Conservation (phyloP, 108 stramenopile species). For the Cylindrotheca closterium region DNA sequence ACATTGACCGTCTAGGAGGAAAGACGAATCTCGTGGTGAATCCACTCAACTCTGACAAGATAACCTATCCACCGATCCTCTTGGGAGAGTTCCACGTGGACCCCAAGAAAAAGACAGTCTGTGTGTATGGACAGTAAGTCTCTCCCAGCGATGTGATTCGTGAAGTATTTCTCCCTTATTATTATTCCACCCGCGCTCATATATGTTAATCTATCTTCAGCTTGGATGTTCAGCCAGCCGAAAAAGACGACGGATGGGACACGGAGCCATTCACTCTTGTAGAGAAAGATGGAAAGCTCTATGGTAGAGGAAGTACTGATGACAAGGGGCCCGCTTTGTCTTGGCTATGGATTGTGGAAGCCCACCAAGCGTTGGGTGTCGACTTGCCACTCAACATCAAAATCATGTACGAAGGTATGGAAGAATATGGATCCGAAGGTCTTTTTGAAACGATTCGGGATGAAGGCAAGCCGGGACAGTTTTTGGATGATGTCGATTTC, state of each 20-base stretch:
- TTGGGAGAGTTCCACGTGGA: constrained; percentile 54
- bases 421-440: constrained; percentile 77
- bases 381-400: constrained; percentile 77
- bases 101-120: constrained; percentile 71
- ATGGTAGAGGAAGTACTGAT: constrained; percentile 76
- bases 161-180: no score
- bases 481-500: constrained; percentile 71
- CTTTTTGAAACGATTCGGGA: constrained; percentile 66
- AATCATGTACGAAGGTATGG: constrained; percentile 83
- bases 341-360: constrained; percentile 83
- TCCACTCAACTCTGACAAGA: constrained; percentile 47
- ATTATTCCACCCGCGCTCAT: no score
- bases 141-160: no score
- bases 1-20: constrained; percentile 65
- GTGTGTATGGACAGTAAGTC: constrained; percentile 59
- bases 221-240: constrained; percentile 83
- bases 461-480: constrained; percentile 61
- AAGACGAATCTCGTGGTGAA: constrained; percentile 47
- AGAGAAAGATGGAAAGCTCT: constrained; percentile 72
- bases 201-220: no score
- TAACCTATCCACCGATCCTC: constrained; percentile 66
- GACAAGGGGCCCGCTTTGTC: constrained; percentile 84
- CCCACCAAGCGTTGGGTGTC: constrained; percentile 58
- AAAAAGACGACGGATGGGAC: constrained; percentile 77
- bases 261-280: constrained; percentile 79